Percentiles rank a stretch among this genome's conserved stretches.
Conservation (phyloP, 164 flowering plant genomes). For the Vitis rotundifolia region DNA sequence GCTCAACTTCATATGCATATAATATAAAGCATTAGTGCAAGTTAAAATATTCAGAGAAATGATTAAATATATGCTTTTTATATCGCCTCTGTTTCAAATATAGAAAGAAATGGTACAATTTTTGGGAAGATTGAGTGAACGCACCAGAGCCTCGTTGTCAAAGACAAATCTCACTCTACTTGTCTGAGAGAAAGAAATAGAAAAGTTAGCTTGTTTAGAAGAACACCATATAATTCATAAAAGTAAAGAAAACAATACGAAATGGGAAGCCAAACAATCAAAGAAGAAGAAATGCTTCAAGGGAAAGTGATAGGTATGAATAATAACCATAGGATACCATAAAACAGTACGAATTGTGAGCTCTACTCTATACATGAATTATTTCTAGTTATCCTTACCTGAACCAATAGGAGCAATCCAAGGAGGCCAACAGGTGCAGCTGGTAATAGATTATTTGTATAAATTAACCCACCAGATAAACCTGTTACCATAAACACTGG, state of each 20-base stretch:
- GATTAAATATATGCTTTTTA: neutral
- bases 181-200: conserved; percentile 51
- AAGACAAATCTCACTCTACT: conserved; percentile 92
- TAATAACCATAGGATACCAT: neutral
- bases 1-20: neutral
- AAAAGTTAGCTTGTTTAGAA: neutral
- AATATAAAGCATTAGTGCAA: neutral
- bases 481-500: conserved; percentile 46
- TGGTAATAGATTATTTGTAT: conserved; percentile 68
- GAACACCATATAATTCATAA: neutral
- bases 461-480: conserved; percentile 73
- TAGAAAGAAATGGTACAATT: neutral
- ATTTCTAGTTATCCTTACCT: conserved; percentile 41
- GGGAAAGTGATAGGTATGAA: too few relatives aligned
- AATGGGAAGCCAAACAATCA: neutral
- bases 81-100: too few relatives aligned
- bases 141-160: conserved; percentile 85
- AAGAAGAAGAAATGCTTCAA: neutral
- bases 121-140: conserved; percentile 24
- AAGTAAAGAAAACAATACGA: neutral
- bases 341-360: neutral
- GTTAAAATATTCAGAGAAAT: neutral
- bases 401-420: conserved; percentile 78
- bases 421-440: conserved; percentile 86
- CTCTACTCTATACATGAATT: neutral